Evolutionary conservation across 352 stramenopile species (phyloP).

Genomic region (Globisporangium paddicum): DNA sequence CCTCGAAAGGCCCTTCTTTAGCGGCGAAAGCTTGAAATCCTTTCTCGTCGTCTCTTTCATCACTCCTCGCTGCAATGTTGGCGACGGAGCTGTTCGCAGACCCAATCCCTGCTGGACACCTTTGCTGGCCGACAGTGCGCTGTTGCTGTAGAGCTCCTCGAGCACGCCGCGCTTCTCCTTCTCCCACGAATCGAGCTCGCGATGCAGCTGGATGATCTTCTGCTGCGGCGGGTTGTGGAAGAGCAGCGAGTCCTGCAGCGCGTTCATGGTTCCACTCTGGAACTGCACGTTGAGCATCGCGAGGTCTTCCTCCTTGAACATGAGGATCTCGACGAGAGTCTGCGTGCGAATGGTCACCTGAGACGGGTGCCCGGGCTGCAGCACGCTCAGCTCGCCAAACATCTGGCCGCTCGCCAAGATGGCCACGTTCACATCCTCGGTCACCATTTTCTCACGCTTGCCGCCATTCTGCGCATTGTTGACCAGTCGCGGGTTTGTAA

Average conservation of each 20-base stretch:
- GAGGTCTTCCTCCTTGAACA: constrained; percentile 48
- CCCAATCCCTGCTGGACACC: not conserved
- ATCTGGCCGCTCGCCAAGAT: constrained; percentile 65
- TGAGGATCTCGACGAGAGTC: constrained; percentile 61
- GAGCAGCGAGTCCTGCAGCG: constrained; percentile 65
- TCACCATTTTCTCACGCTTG: constrained; percentile 15
- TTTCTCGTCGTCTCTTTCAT: not conserved
- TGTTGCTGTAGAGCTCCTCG: constrained; percentile 29
- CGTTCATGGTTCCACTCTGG: constrained; percentile 70
- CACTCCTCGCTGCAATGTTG: not conserved
- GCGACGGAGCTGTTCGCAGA: not conserved
- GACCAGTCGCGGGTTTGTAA: constrained; percentile 68
- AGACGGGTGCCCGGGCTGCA: constrained; percentile 59
- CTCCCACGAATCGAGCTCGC: constrained; percentile 43
- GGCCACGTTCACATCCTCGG: constrained; percentile 48
- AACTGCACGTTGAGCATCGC: constrained; percentile 61
- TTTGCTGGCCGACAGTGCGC: not conserved
- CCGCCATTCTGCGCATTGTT: constrained; percentile 29
- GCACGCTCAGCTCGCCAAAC: constrained; percentile 67
- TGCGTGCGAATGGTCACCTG: constrained; percentile 55
- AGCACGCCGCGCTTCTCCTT: constrained; percentile 50
- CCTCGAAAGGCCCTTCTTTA: not conserved
- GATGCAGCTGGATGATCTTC: constrained; percentile 61
- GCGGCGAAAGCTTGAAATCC: constrained; percentile 5
- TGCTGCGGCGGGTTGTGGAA: constrained; percentile 79